Conservation (phyloP, 2,329 filamentous ascomycete species). For the Fusarium sp. region DNA sequence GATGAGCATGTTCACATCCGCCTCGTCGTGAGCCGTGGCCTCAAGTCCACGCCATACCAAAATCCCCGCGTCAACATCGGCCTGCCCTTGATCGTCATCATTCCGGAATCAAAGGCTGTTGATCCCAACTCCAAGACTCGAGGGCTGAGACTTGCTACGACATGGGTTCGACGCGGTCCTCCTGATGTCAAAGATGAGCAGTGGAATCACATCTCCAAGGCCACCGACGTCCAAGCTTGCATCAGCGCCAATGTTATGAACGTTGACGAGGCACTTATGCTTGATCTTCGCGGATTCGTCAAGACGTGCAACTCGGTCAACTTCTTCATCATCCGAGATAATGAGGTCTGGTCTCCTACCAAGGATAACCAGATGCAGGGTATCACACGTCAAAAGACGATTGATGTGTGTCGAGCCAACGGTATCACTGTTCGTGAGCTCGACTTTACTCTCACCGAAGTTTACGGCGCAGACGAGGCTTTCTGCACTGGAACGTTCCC, state of each 20-base stretch:
- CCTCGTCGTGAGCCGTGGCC: background rate
- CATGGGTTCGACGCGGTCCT: constrained; percentile 43
- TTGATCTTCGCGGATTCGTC: background rate
- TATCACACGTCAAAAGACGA: background rate
- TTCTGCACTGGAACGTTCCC: background rate
- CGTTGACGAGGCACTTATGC: constrained; percentile 45
- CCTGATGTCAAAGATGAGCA: constrained; percentile 49
- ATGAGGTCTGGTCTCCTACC: background rate
- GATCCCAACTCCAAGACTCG: background rate
- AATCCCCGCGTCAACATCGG: background rate
- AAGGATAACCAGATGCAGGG: background rate
- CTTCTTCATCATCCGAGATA: background rate
- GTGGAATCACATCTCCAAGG: constrained; percentile 49
- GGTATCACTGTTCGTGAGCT: background rate
- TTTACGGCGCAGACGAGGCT: background rate
- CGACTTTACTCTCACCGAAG: background rate
- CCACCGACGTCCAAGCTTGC: constrained; percentile 48
- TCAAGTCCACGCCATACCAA: background rate
- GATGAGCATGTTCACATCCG: background rate
- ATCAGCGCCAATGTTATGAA: constrained; percentile 46
- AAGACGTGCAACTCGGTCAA: background rate
- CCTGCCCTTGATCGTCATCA: background rate
- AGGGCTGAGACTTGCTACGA: background rate
- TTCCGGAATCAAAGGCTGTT: background rate
- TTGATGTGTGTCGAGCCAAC: background rate